Base-by-base conservation (phyloP, 179 eudicot species). In the Beta macrorhiza region DNA sequence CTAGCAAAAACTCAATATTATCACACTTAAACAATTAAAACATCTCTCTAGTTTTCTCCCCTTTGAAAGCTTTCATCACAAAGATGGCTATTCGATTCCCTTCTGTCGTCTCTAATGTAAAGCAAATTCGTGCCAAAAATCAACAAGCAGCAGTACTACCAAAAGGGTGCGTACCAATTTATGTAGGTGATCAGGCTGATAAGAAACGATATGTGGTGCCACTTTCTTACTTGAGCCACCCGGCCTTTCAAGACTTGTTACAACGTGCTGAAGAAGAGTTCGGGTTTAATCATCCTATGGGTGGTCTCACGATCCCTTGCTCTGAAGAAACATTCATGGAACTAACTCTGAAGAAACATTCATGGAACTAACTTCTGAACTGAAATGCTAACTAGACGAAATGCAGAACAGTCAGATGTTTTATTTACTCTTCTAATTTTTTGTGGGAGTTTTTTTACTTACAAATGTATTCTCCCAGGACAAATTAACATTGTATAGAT, bases 231-330 rank as follows among this genome's bases (percentile, higher is more conserved):
- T 80, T 87, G 77, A 86, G 82, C 70, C 81, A 87, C 42, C 88
- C 88, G 9, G 77, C 73, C 11, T 87, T 89, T 37, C 86, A 84
- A 65, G 79, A 79, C 74, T 80, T 87, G 80, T 25, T 86, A 20
- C 69, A 61, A 9, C 67, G 49, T 0, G 86, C 83, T 51, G 88
- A 85, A 64, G 87, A 87, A 76, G 88, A 85, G 80, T 86, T 84
- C n/a, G 90, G 89, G 10, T 88, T 84, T 63, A 9, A 75, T 78
- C 89, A 87, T 80, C 85, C 87, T 0, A 89, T 85, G 87, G 90
- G 88, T 25, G 87, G 80, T 52, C 82, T 84, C 52, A 86, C 83
- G 1, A 86, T 86, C 55, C 85, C 87, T 69, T 86, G 89, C 70
- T 25, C 70, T 6, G 79, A 84, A 72, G 86, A 86, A 63, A 63